Conservation (phyloP, 768 basidiomycete species). For the Phallus indusiatus region DNA sequence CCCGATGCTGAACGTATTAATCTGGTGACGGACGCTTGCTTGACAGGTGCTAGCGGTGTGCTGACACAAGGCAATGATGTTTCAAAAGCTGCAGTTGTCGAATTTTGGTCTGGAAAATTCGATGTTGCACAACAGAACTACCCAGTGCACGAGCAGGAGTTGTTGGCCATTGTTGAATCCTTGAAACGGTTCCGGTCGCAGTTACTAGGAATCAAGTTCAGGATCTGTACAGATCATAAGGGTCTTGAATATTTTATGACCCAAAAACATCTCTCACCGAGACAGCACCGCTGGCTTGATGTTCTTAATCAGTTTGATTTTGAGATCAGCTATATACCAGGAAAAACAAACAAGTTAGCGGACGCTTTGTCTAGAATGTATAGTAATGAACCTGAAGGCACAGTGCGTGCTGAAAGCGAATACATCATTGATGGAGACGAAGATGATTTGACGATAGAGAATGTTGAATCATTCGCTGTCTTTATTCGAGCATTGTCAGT, state of each 20-base stretch:
- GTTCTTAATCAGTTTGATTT: slow-evolving; percentile 1
- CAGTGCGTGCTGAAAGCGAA: slow-evolving; percentile 16
- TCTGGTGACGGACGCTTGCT: slow-evolving; percentile 25
- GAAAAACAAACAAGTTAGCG: not conserved
- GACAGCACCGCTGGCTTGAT: too few species aligned
- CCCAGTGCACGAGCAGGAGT: too few species aligned
- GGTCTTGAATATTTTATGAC: slow-evolving; percentile 25
- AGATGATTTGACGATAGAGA: not conserved
- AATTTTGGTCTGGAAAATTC: slow-evolving; percentile 29
- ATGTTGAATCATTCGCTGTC: not conserved
- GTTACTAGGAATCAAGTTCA: slow-evolving; percentile 17
- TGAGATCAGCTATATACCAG: slow-evolving; percentile 7
- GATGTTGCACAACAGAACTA: slow-evolving; percentile 31
- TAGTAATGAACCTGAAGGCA: slow-evolving; percentile 15
- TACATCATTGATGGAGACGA: slow-evolving; percentile 12
- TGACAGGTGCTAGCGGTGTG: slow-evolving; percentile 22
- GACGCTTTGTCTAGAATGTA: slow-evolving; percentile 12
- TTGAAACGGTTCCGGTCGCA: slow-evolving; percentile 10
- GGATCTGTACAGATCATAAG: slow-evolving; percentile 29
- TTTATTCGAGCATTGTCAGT: not conserved
- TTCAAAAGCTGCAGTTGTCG: slow-evolving; percentile 18
- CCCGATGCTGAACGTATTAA: slow-evolving; percentile 14
- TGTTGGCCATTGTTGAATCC: slow-evolving; percentile 25
- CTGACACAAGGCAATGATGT: slow-evolving; percentile 21
- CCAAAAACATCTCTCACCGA: not conserved